Base-by-base conservation (phyloP, 2,329 filamentous ascomycete species). In the Blastomyces parvus region DNA sequence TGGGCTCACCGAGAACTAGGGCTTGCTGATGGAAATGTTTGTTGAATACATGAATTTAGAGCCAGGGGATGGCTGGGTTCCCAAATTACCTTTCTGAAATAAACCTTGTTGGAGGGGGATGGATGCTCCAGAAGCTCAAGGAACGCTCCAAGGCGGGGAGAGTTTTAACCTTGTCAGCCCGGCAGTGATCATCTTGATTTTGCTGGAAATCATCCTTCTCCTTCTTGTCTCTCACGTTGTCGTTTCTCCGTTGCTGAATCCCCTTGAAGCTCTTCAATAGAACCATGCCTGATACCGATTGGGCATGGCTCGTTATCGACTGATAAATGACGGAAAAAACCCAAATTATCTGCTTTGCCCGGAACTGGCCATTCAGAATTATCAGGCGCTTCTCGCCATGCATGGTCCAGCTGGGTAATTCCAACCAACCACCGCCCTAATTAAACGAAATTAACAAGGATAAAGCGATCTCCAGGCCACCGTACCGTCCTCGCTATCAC, bases 401-500 rank as follows among this genome's bases (percentile, higher is more conserved):
- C 27, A 22, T 7, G 36, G 30, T 1, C 33, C n/a, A 22, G 36
- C 14, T 17, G 48, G 27, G 11, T 5, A 19, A 13, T 38, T 56
- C 19, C 53, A 38, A 38, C 30, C 52, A 55, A 55, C 53, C 53
- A 56, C 3, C 19, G 8, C n/a, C 9, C 4, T 38, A 33, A 9
- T 56, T 56, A 56, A 38, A 33, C 53, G 53, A 55, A 55, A 55
- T 55, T 36, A 38, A n/a, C 52, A n/a, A 22, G 52, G 52, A 56
- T 33, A 13, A n/a, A 38, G 30, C 30, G 53, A 56, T 56, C 33
- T 38, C 30, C 53, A 56, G 33, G 19, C n/a, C 9, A 8, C 50
- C 2, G 14, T 33, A 8, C 50, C 2, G 14, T 33, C 14, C 17
- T 17, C 13, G 50, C 17, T 53, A n/a, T 53, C 50, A 27, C 50